A percentile compares a stretch with the other conserved stretches of the same genome.
These are phyloP conservation scores for Pythium folliculosum DNA, from an alignment of 352 stramenopile species.

Conservation along the genomic window DNA sequence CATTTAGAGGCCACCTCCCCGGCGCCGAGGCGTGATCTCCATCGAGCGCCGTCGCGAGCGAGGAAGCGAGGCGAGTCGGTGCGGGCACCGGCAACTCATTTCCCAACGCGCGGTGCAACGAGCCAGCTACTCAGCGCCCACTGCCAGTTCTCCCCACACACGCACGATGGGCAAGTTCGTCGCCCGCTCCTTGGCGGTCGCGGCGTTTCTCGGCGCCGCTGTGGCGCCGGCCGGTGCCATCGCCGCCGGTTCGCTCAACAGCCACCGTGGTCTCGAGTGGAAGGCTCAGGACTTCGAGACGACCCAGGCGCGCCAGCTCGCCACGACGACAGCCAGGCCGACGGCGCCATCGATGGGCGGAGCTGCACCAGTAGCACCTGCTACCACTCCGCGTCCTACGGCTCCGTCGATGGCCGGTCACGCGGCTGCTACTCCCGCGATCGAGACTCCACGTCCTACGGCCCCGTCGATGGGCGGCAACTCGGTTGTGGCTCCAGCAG, in stretches of 20 bases:
- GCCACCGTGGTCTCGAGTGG: not conserved
- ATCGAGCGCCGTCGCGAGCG: no score
- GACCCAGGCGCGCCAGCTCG: not conserved
- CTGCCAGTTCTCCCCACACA: no score
- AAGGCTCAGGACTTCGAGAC: not conserved
- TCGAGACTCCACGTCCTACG: not conserved
- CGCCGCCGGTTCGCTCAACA: not conserved
- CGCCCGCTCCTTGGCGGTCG: not conserved
- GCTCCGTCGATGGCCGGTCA: not conserved
- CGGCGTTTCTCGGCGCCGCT: not conserved
- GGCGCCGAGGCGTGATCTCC: no score
- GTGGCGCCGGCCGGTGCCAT: not conserved
- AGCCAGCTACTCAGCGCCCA: not conserved
- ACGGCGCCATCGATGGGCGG: not conserved
- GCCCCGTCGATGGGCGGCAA: not conserved
- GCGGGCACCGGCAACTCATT: no score
- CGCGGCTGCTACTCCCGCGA: no score
- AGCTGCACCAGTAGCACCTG: no score
- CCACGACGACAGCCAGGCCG: not conserved
- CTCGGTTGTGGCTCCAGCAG: no score
- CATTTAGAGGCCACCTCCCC: no score
- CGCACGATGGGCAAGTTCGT: not conserved
- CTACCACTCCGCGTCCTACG: not conserved
- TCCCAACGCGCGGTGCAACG: no score
- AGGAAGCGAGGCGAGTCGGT: no score